phyloP scores from a whole-genome alignment of 2,329 filamentous ascomycete genomes.

The Diaporthe caulivora region DNA sequence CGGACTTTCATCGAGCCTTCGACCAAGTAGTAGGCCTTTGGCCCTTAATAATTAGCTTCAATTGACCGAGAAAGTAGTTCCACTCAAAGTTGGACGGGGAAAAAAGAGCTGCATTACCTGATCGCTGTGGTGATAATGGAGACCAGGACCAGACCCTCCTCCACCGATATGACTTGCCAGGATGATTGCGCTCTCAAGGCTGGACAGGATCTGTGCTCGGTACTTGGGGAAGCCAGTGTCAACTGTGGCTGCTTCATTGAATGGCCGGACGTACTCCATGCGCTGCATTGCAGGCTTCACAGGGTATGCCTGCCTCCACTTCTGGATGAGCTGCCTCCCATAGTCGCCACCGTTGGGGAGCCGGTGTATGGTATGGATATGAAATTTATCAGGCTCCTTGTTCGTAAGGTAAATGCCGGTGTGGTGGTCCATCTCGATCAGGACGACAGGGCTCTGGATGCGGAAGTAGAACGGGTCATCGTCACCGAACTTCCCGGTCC shows the following conservation, averaged over 20 bases:
- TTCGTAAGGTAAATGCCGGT: background rate
- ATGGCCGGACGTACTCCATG: background rate
- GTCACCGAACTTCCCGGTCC: background rate
- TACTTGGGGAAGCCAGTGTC: background rate
- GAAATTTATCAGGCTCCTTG: background rate
- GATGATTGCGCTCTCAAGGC: background rate
- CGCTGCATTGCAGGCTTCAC: background rate
- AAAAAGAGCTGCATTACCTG: background rate
- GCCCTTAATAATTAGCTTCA: background rate
- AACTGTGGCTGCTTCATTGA: background rate
- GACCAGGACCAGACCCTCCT: background rate
- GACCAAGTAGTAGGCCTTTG: background rate
- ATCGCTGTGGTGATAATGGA: background rate
- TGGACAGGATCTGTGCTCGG: background rate
- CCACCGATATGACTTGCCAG: background rate
- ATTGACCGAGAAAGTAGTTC: background rate
- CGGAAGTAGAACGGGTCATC: slow-evolving; percentile 2
- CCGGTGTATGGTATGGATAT: background rate
- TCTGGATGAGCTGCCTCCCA: background rate
- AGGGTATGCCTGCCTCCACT: background rate
- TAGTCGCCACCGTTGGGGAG: background rate
- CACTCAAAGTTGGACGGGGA: background rate
- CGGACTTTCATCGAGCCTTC: background rate
- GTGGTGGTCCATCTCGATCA: background rate
- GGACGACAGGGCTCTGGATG: background rate